Conservation (phyloP, 2,329 filamentous ascomycete species). For the Triangularia setosa region DNA sequence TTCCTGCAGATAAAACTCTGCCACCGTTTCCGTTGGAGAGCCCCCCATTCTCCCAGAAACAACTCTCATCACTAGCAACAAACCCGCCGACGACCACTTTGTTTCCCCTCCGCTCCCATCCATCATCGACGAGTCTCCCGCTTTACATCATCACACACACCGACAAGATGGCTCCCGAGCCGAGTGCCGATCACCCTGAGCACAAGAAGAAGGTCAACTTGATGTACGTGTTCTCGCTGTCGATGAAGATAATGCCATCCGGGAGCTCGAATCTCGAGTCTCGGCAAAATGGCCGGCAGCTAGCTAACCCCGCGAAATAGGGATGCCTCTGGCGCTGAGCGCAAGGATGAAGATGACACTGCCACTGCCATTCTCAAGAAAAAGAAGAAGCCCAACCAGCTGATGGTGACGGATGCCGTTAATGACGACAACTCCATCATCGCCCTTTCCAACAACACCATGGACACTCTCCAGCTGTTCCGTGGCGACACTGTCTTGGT, state of each 20-base stretch:
- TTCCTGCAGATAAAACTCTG: slow-evolving; percentile 5
- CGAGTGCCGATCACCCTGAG: slow-evolving; percentile 48
- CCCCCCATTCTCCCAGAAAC: background rate
- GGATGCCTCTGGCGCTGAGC: slow-evolving; percentile 84
- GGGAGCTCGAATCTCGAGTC: background rate
- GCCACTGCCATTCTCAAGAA: slow-evolving; percentile 98
- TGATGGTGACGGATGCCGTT: slow-evolving; percentile 98
- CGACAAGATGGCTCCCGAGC: slow-evolving; percentile 67
- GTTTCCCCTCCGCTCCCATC: background rate
- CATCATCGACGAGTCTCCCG: slow-evolving; percentile 12
- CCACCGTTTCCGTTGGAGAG: background rate
- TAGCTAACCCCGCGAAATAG: slow-evolving; percentile 48
- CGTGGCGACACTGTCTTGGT: slow-evolving; percentile 96
- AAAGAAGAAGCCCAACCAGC: slow-evolving; percentile 99
- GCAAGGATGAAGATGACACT: slow-evolving; percentile 82
- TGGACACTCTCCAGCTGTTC: slow-evolving; percentile 98
- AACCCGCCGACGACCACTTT: background rate
- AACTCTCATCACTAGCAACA: background rate
- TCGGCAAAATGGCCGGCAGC: background rate
- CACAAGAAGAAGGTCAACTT: slow-evolving; percentile 82
- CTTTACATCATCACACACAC: slow-evolving; percentile 13
- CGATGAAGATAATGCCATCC: slow-evolving; percentile 3
- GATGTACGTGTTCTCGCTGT: slow-evolving; percentile 56
- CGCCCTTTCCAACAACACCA: slow-evolving; percentile 95
- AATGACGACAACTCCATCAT: slow-evolving; percentile 99